phyloP scores from a whole-genome alignment of 352 stramenopile species.

The Pythium dissotocum region DNA sequence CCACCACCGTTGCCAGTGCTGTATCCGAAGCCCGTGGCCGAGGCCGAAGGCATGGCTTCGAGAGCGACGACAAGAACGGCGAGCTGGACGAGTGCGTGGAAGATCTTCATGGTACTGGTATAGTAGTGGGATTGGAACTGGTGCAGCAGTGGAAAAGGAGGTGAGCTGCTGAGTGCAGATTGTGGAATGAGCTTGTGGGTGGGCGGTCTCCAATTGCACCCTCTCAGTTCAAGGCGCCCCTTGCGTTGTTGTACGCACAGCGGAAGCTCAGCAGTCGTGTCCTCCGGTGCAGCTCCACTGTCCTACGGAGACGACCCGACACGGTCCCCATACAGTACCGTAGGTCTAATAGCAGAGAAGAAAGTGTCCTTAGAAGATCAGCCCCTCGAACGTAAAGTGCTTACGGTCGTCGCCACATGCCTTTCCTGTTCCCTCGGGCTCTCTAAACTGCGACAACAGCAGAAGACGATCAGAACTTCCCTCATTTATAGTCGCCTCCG shows the following conservation, averaged over 20 bases:
- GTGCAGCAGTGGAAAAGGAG: neutral
- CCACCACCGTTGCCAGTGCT: neutral
- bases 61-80: constrained; percentile 1
- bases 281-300: neutral
- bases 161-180: constrained; percentile 4
- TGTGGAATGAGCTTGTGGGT: neutral
- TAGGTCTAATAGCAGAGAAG: neutral
- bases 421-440: neutral
- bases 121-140: too few species aligned
- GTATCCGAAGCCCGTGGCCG: constrained; percentile 3
- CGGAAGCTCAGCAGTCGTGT: neutral
- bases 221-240: too few species aligned
- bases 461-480: too few species aligned
- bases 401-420: neutral
- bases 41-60: neutral
- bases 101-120: constrained; percentile 2
- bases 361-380: neutral
- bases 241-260: too few species aligned
- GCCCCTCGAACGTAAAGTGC: neutral
- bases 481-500: neutral
- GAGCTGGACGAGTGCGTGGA: neutral
- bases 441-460: neutral
- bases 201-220: too few species aligned
- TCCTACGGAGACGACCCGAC: neutral
- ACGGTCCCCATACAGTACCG: too few species aligned